Percentiles rank a stretch among this genome's conserved stretches.
phyloP scores from a whole-genome alignment of 2,329 filamentous ascomycete genomes.

The Colletotrichum sp. region DNA sequence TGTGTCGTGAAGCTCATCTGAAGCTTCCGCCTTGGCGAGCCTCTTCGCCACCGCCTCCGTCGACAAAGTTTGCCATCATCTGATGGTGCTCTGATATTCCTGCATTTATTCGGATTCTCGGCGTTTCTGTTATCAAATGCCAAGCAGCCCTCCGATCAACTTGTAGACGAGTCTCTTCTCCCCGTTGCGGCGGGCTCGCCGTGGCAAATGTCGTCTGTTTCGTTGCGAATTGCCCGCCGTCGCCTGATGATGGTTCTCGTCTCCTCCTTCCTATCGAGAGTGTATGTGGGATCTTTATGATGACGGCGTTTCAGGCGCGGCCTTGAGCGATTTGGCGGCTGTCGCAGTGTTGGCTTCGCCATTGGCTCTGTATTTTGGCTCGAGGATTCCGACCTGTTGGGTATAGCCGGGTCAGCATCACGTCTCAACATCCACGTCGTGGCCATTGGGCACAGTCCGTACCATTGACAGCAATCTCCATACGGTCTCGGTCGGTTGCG shows the following conservation, averaged over 20 bases:
- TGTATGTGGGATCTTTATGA: background rate
- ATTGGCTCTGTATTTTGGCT: conserved; percentile 35
- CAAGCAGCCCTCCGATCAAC: background rate
- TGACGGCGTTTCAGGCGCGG: background rate
- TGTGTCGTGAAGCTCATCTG: background rate
- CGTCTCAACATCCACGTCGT: background rate
- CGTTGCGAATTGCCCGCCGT: background rate
- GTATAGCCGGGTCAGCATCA: background rate
- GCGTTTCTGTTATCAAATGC: background rate
- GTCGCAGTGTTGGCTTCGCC: conserved; percentile 12
- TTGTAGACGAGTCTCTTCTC: background rate
- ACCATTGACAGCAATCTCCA: conserved; percentile 89
- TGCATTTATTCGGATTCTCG: background rate
- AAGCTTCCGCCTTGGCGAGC: background rate
- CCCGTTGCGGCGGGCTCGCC: background rate
- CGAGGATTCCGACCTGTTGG: conserved; percentile 41
- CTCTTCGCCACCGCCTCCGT: background rate
- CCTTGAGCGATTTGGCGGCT: conserved; percentile 17
- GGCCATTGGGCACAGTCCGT: conserved; percentile 14
- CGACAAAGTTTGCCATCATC: background rate
- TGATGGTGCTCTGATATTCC: background rate
- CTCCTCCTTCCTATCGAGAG: background rate
- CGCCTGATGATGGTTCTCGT: background rate
- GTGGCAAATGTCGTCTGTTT: background rate
- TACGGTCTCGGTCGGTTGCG: conserved; percentile 88